Evolutionary conservation across 73 alveolate species (phyloP).

Genomic region (Blepharisma japonicum): DNA sequence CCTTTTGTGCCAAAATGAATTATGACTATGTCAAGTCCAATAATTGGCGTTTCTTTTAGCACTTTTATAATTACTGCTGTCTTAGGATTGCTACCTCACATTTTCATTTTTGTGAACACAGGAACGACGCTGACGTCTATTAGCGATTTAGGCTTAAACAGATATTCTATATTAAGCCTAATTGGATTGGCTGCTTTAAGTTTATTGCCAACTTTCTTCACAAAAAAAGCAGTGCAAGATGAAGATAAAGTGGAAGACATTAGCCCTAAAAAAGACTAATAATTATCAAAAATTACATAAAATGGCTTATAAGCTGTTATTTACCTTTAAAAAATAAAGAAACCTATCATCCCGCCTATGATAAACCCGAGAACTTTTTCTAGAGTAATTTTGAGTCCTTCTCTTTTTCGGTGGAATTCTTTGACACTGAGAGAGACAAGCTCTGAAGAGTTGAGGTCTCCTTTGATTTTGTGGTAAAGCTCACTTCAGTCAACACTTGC

Average conservation of each 20-base stretch:
- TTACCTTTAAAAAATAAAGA: too few species aligned
- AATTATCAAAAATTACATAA: too few species aligned
- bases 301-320: too few species aligned
- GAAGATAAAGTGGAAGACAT: neutral
- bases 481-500: too few species aligned
- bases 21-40: slow-evolving; percentile 72
- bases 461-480: too few species aligned
- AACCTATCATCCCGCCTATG: too few species aligned
- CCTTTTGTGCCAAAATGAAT: slow-evolving; percentile 84
- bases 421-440: too few species aligned
- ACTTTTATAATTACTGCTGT: slow-evolving; percentile 64
- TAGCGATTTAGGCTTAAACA: slow-evolving; percentile 51
- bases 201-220: slow-evolving; percentile 54
- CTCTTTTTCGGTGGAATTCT: too few species aligned
- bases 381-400: too few species aligned
- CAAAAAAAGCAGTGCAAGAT: slow-evolving; percentile 33
- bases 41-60: slow-evolving; percentile 66
- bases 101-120: slow-evolving; percentile 67
- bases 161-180: slow-evolving; percentile 1
- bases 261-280: too few species aligned
- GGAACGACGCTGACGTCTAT: slow-evolving; percentile 67
- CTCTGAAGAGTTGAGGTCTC: too few species aligned
- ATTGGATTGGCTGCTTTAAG: slow-evolving; percentile 53
- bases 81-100: slow-evolving; percentile 78
- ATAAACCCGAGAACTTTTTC: too few species aligned